Conservation (phyloP, 2,329 filamentous ascomycete genomes). For the Fusarium euwallaceae region DNA sequence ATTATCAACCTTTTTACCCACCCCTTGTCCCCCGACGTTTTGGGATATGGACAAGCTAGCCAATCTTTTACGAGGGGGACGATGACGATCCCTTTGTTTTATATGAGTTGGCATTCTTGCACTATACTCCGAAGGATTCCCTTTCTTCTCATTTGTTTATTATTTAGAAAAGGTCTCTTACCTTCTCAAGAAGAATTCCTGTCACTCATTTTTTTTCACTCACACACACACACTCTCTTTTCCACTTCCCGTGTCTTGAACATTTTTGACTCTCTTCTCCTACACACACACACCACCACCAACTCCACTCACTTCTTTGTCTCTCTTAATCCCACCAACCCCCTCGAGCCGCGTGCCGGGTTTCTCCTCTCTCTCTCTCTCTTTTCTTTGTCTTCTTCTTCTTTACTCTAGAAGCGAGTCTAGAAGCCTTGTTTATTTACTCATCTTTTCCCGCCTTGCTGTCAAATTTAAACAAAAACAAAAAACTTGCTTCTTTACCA, state of each 20-base stretch:
- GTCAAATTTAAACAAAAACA: constrained; percentile 3
- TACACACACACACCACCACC: not conserved
- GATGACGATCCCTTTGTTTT: constrained; percentile 6
- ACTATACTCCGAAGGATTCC: not conserved
- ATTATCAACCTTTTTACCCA: not conserved
- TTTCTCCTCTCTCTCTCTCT: constrained; percentile 19
- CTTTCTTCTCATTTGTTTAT: not conserved
- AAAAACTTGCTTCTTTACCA: constrained; percentile 16
- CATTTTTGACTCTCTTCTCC: not conserved
- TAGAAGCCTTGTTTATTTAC: not conserved
- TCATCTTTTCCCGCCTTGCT: constrained; percentile 6
- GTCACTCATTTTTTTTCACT: constrained; percentile 4
- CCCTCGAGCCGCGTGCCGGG: constrained; percentile 13
- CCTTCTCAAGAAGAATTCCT: constrained; percentile 14
- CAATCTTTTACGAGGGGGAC: not conserved
- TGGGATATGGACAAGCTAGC: not conserved
- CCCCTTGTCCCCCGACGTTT: constrained; percentile 19
- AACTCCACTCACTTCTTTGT: constrained; percentile 12
- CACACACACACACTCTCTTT: not conserved
- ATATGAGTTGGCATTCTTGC: constrained; percentile 28
- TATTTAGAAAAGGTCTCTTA: too few relatives aligned
- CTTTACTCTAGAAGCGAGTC: constrained; percentile 9
- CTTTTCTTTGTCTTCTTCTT: constrained; percentile 6
- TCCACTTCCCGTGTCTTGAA: not conserved
- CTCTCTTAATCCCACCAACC: constrained; percentile 9